phyloP scores from a whole-genome alignment of 23 red algal species.

The Chondrus crispus region DNA sequence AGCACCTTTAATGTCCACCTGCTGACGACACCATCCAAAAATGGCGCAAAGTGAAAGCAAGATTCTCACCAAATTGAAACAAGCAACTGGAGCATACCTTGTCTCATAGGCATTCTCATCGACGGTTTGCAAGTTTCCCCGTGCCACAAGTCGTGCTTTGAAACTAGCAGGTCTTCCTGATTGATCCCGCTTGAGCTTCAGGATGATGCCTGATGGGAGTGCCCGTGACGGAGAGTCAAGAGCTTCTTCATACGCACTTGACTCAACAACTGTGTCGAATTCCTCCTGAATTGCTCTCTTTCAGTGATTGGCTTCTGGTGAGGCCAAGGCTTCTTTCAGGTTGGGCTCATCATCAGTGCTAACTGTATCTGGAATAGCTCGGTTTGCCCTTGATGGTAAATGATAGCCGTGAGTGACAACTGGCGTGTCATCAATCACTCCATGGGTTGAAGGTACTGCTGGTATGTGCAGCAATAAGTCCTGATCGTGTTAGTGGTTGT shows the following conservation, averaged over 20 bases:
- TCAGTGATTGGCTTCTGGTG: neutral
- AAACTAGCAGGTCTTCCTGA: neutral
- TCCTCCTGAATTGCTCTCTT: neutral
- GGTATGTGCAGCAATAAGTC: no score
- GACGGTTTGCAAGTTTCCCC: neutral
- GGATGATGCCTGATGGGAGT: neutral
- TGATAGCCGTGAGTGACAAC: no score
- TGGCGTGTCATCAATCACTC: no score
- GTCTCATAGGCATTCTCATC: neutral
- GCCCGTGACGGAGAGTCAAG: neutral
- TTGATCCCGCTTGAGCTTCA: slow-evolving; percentile 15
- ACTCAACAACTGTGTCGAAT: neutral
- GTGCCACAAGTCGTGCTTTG: slow-evolving; percentile 8
- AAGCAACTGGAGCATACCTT: neutral
- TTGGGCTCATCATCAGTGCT: neutral
- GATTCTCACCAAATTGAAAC: neutral
- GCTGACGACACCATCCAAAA: neutral
- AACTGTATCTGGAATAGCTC: neutral
- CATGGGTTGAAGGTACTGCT: no score
- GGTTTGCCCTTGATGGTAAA: no score
- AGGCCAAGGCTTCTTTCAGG: neutral
- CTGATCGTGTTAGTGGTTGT: no score
- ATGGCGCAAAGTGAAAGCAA: neutral
- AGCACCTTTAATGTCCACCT: neutral
- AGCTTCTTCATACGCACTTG: neutral